Base-by-base conservation (phyloP, 2,329 filamentous ascomycete species). In the Cryphonectria naterciae region DNA sequence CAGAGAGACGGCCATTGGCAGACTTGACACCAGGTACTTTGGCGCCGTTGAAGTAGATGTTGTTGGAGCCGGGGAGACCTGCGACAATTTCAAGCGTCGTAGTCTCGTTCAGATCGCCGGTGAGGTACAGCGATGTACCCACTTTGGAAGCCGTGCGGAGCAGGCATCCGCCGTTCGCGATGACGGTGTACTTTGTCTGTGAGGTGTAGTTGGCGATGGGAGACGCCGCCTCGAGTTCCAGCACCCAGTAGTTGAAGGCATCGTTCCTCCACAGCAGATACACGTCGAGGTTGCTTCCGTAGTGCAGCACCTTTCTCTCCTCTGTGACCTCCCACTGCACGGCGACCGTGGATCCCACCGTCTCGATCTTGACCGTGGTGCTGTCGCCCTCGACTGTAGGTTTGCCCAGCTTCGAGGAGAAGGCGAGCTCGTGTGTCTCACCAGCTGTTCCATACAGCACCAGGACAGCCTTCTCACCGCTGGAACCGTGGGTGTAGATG, bases 71-170 rank as follows among this genome's bases (percentile, higher is more conserved):
- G 0, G 81, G 77, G 0, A 88, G 85, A 0, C 87, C 89, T 4
- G 91, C 89, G 43, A 94, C 87, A 32, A 95, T 83, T 74, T 94
- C 91, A 19, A 95, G 79, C 0, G 86, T 76, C 0, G 90, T 89
- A 0, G 92, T 93, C 0, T 84, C 79, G 75, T 95, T 95, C 73
- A 95, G 85, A 75, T 96, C 93, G 3, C 91, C 93, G 4, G 86
- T 87, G 2, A 95, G 78, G 17, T 86, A 83, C 5, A 95, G 82
- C 1, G 85, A 84, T n/a, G 81, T 82, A 1, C 85, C 88, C 6
- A 86, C 75, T 1, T 91, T 78, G 2, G 84, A 83, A 0, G 89
- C 89, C 0, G 86, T 88, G 8, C 91, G 87, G 49, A 92, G 77
- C 0, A 93, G 83, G 75, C 93, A 92, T 13, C 88, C 87, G 0